Conservation (phyloP, 768 basidiomycete species). For the Lactifluus pinguis region DNA sequence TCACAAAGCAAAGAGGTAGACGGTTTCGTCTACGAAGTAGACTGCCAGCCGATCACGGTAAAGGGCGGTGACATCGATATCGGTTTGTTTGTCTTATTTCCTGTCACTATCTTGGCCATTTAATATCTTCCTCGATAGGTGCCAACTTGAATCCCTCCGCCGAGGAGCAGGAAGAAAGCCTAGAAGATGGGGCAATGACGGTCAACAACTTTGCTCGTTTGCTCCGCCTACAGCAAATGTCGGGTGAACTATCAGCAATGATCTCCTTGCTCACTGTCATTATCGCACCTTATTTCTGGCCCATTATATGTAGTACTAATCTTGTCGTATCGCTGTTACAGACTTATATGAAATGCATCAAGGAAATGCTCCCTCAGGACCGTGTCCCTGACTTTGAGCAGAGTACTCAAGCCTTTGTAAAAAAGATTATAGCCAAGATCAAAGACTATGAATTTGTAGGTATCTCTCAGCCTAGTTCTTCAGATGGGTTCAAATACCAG, state of each 20-base stretch:
- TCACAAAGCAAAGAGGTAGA: slow-evolving; percentile 61
- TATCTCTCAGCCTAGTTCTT: slow-evolving; percentile 4
- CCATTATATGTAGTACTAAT: slow-evolving; percentile 1
- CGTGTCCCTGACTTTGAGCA: slow-evolving; percentile 74
- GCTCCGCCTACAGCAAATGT: slow-evolving; percentile 75
- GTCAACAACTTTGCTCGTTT: slow-evolving; percentile 91
- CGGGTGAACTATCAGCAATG: no score
- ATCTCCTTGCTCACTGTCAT: no score
- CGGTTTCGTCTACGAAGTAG: slow-evolving; percentile 76
- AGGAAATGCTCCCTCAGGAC: slow-evolving; percentile 51
- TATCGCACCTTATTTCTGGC: neutral
- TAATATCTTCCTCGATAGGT: slow-evolving; percentile 37
- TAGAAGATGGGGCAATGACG: slow-evolving; percentile 65
- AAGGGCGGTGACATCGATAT: slow-evolving; percentile 85
- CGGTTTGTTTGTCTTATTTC: slow-evolving; percentile 38
- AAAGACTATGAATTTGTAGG: slow-evolving; percentile 90
- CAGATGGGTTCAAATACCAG: neutral
- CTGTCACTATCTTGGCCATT: neutral
- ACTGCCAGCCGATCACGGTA: slow-evolving; percentile 61
- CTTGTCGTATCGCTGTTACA: slow-evolving; percentile 25
- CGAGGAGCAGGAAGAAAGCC: slow-evolving; percentile 73
- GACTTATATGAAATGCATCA: slow-evolving; percentile 93
- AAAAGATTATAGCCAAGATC: slow-evolving; percentile 85
- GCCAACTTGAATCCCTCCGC: slow-evolving; percentile 91
- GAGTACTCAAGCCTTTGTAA: slow-evolving; percentile 64